Evolutionary conservation across 148 eudicot genomes (phyloP).

Genomic region (Arbutus unedo): DNA sequence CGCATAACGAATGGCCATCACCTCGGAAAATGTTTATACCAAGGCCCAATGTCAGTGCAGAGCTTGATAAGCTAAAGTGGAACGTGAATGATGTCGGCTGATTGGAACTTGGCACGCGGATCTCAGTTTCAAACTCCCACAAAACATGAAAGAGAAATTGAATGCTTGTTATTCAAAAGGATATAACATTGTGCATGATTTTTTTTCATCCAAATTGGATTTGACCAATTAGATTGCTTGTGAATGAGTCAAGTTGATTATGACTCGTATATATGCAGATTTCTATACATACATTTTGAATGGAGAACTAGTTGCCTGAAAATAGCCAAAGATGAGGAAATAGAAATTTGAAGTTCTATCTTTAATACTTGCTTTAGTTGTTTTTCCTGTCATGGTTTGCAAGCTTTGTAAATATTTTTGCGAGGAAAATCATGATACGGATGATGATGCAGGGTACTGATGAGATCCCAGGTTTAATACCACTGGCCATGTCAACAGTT

Average conservation of each 20-base stretch:
- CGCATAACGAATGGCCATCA: no score
- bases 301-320: neutral
- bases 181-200: neutral
- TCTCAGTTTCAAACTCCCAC: neutral
- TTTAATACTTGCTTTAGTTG: neutral
- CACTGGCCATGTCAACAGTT: constrained; percentile 56
- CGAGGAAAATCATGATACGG: neutral
- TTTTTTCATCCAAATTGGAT: neutral
- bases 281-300: neutral
- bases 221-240: neutral
- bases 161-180: neutral
- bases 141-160: neutral
- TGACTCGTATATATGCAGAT: neutral
- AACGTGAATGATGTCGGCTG: no score
- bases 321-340: neutral
- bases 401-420: neutral
- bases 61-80: no score
- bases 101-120: no score
- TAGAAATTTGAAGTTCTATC: neutral
- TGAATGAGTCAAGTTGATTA: neutral
- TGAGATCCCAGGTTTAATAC: constrained; percentile 71
- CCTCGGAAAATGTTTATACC: no score
- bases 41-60: no score
- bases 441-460: constrained; percentile 65
- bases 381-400: neutral